Evolutionary conservation across 495 filamentous ascomycete species (phyloP), one percentile per base, ranked within the genome.

Genomic region (Tuber magnatum): DNA sequence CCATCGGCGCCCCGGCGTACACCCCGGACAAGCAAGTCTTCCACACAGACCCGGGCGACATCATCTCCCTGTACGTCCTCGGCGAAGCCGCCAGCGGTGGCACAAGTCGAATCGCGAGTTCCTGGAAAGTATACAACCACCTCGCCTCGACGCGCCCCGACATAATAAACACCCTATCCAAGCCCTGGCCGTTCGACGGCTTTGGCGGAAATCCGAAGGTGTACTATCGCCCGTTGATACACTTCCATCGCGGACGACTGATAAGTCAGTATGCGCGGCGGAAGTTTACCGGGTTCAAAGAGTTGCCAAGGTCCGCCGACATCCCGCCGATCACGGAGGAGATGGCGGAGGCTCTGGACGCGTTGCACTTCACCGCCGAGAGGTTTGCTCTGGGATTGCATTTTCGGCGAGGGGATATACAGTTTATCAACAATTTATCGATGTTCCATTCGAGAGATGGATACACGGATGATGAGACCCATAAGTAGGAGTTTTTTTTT

Each of bases 391-490:
- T 90, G 16, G 85, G 86, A 71, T 85, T 90, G 65, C 82, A 84
- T 71, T 76, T 83, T 7, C 84, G 86, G 75, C 85, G 85, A 22
- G 92, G 92, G 10, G 92, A 94, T 83, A 87, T 93, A 73, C 89
- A 90, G 77, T 91, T 90, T 81, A 87, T 91, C 81, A 93, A 94
- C 81, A 93, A 94, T 78, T 84, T 93, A 46, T 87, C 87, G 35
- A 83, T 93, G 71, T 86, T 93, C 71, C 92, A 94, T 84, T 86
- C 86, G 40, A 88, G 90, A n/a, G 87, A 89, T 78, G 88, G 85
- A 56, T 91, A 90, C 75, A 83, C 85, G 68, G 85, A 91, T 68
- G 75, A 46, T 44, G 78, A 72, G n/a, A 72, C 76, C 9, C 72
- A 78, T 38, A 77, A 70, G 76, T 73, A 78, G 20, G 38, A n/a